phyloP scores from a whole-genome alignment of 2,329 filamentous ascomycete species.

The Diaporthe velutina region DNA sequence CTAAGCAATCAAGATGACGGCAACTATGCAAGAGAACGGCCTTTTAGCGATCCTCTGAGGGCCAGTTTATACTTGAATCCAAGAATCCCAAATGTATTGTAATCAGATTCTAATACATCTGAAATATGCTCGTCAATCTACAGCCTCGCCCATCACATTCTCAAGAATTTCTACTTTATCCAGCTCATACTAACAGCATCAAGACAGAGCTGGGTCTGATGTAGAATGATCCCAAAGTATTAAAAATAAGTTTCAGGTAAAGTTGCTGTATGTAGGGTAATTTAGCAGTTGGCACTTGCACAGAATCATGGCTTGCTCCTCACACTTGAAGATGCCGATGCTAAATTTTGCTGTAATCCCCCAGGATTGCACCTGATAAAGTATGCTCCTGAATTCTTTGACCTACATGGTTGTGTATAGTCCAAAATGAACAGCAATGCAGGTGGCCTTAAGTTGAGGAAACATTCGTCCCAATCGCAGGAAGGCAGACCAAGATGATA shows the following conservation, averaged over 20 bases:
- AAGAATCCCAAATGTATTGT: too few species aligned
- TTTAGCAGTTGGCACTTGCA: neutral
- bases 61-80: neutral
- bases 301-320: neutral
- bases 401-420: neutral
- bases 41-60: too few species aligned
- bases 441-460: neutral
- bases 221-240: neutral
- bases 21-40: neutral
- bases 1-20: neutral
- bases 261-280: neutral
- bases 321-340: neutral
- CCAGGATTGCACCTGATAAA: neutral
- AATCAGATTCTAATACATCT: too few species aligned
- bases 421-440: neutral
- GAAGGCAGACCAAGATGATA: neutral
- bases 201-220: neutral
- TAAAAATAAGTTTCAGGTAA: neutral
- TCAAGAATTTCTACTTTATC: neutral
- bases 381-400: neutral
- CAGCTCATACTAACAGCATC: neutral
- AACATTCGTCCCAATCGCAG: neutral
- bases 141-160: neutral
- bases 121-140: neutral
- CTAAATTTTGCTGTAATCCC: neutral